A percentile compares a stretch with the other conserved stretches of the same genome.
phyloP scores from a whole-genome alignment of 2,329 filamentous ascomycete genomes.

The Nemania serpens region DNA sequence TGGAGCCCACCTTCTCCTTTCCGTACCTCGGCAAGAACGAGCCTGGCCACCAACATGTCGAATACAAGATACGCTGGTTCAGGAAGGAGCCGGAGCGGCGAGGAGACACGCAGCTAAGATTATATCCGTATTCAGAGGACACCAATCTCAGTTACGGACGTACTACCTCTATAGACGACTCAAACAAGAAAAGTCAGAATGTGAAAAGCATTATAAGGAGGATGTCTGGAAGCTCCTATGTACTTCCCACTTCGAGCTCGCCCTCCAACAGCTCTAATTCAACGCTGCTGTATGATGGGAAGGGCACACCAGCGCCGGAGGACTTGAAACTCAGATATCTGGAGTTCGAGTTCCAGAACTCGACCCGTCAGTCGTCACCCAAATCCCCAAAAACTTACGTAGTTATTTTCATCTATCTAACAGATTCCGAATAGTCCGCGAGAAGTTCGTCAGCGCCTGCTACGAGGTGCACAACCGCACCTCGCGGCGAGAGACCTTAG shows the following conservation, averaged over 20 bases:
- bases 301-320: conserved; percentile 27
- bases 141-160: conserved; percentile 23
- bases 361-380: conserved; percentile 20
- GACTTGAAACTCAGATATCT: conserved; percentile 27
- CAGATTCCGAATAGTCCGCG: conserved; percentile 24
- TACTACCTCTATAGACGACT: background rate
- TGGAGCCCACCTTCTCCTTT: conserved; percentile 33
- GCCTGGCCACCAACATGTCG: conserved; percentile 27
- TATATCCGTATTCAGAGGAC: conserved; percentile 26
- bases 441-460: conserved; percentile 33
- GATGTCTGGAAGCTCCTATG: conserved; percentile 3
- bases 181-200: conserved; percentile 7
- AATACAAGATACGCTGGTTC: conserved; percentile 36
- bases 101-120: conserved; percentile 26
- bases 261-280: background rate
- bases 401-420: background rate
- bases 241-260: conserved; percentile 13
- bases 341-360: conserved; percentile 32
- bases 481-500: background rate
- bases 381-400: background rate
- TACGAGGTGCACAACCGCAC: conserved; percentile 29
- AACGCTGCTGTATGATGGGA: conserved; percentile 26
- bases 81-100: conserved; percentile 28
- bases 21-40: conserved; percentile 22
- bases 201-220: conserved; percentile 4